These are phyloP conservation scores for Boletus vermiculosoides DNA, from an alignment of 768 basidiomycete genomes.

Conservation along the genomic window DNA sequence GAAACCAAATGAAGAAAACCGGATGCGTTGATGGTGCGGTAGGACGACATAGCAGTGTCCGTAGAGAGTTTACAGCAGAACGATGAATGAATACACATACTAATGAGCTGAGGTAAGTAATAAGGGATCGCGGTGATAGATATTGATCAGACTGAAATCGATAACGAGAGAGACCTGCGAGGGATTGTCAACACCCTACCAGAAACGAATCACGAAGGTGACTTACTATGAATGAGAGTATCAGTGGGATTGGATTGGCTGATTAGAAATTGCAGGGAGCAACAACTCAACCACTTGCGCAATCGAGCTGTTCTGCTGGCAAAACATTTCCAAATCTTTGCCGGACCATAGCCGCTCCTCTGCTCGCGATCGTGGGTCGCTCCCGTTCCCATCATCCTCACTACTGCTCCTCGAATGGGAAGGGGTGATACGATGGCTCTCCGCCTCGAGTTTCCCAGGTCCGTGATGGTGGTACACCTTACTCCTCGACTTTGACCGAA, in stretches of 20 bases:
- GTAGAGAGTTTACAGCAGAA: slow-evolving; percentile 25
- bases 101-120: slow-evolving; percentile 27
- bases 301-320: slow-evolving; percentile 88
- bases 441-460: slow-evolving; percentile 62
- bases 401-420: slow-evolving; percentile 29
- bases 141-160: slow-evolving; percentile 22
- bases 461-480: slow-evolving; percentile 63
- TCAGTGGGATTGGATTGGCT: slow-evolving; percentile 29
- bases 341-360: slow-evolving; percentile 68
- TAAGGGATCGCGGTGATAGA: slow-evolving; percentile 28
- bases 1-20: not conserved
- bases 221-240: slow-evolving; percentile 23
- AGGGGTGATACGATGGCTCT: slow-evolving; percentile 33
- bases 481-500: slow-evolving; percentile 70
- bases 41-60: slow-evolving; percentile 28
- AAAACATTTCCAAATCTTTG: slow-evolving; percentile 80
- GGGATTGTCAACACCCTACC: slow-evolving; percentile 11
- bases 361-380: slow-evolving; percentile 35
- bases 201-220: not conserved
- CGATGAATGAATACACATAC: slow-evolving; percentile 31
- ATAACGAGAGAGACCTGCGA: slow-evolving; percentile 20
- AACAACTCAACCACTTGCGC: slow-evolving; percentile 68
- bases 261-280: slow-evolving; percentile 48
- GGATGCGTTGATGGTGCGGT: slow-evolving; percentile 25
- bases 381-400: slow-evolving; percentile 32